Conservation (phyloP, 257 asterid species). For the Forsythia suspensa region DNA sequence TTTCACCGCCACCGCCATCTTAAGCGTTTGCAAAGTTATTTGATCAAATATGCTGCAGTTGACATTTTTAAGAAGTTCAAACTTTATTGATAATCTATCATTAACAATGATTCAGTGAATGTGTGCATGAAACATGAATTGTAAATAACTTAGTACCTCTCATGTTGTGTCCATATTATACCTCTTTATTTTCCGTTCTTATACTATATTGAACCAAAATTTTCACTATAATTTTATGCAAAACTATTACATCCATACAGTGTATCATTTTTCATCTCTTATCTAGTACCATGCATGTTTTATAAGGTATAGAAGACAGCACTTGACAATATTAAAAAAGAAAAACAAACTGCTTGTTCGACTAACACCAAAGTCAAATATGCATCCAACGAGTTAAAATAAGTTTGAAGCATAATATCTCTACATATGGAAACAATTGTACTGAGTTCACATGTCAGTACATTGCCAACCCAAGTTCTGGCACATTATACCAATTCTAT, state of each 20-base stretch:
- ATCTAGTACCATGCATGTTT: background rate
- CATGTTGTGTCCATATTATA: too few relatives aligned
- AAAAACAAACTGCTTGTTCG: background rate
- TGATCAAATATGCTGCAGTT: too few relatives aligned
- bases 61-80: too few relatives aligned
- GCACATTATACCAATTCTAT: slow-evolving; percentile 13
- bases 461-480: slow-evolving; percentile 1
- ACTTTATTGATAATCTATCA: too few relatives aligned
- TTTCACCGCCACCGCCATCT: too few relatives aligned
- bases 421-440: background rate
- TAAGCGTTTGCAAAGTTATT: too few relatives aligned
- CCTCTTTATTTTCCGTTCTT: too few relatives aligned
- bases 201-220: background rate
- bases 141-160: too few relatives aligned
- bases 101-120: too few relatives aligned
- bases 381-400: background rate
- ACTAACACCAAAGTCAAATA: background rate
- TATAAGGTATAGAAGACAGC: background rate
- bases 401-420: background rate
- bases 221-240: background rate
- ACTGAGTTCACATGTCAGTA: background rate
- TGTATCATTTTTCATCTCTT: background rate
- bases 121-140: too few relatives aligned
- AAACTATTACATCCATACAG: background rate
- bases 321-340: background rate